Evolutionary conservation across 2,329 filamentous ascomycete genomes (phyloP).

Genomic region (Dendryphion nanum): DNA sequence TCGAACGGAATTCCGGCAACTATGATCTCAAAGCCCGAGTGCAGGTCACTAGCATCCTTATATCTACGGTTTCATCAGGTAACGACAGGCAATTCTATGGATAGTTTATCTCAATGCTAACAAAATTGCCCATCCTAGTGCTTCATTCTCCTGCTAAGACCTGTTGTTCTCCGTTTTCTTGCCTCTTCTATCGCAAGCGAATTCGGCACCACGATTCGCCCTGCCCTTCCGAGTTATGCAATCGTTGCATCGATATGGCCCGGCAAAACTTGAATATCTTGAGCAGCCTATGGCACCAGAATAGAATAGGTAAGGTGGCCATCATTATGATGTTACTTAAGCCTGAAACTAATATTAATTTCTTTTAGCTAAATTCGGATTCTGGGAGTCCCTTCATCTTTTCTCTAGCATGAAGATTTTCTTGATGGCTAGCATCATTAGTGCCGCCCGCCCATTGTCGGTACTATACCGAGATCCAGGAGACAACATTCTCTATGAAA

Average conservation of each 20-base stretch:
- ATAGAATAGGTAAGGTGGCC: background rate
- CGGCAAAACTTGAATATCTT: background rate
- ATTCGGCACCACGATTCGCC: too few relatives aligned
- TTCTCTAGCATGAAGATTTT: constrained; percentile 1
- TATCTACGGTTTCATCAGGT: constrained; percentile 1
- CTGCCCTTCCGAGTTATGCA: too few relatives aligned
- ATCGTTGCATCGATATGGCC: background rate
- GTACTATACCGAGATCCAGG: background rate
- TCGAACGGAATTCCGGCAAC: background rate
- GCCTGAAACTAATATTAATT: background rate
- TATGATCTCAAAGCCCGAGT: background rate
- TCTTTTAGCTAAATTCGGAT: background rate
- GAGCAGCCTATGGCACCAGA: background rate
- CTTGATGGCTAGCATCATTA: background rate
- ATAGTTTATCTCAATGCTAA: too few relatives aligned
- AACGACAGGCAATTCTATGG: too few relatives aligned
- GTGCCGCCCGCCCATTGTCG: background rate
- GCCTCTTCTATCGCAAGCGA: background rate
- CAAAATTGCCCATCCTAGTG: too few relatives aligned
- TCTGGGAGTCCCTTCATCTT: background rate
- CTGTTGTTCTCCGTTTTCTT: background rate
- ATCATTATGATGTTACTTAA: too few relatives aligned
- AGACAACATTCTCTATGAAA: background rate
- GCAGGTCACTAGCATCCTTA: background rate
- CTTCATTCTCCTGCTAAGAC: background rate